Base-by-base conservation (phyloP, 1,284 basidiomycete species). In the Boletus holoroseus region DNA sequence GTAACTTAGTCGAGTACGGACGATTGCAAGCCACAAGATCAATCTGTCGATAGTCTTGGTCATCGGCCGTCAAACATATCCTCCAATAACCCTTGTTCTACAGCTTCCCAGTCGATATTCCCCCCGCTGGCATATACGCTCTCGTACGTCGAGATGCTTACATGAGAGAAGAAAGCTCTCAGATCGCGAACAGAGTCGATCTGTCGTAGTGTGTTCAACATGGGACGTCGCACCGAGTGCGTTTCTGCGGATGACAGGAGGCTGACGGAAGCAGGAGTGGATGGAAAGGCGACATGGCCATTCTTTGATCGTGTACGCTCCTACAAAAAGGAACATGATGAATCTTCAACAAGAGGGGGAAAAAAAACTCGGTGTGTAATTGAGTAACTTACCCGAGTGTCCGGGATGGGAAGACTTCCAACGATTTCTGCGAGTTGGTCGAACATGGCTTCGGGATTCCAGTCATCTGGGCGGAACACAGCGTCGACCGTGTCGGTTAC, bases 401-500 rank as follows among this genome's bases (percentile, higher is more conserved):
- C 70, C 35, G 71, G 66, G 39, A 69, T 59, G 5, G 87, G 82
- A 42, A 87, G 70, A 60, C 78, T 83, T 20, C 79, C 77, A 12
- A 87, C 78, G 35, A 91, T 81, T 58, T 94, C 90, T n/a, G 91
- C 84, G 0, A 98, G 73, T 40, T 88, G 85, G 66, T 99, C 95
- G 67, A 98, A 80, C 71, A 98, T 83, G 1, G 92, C 88, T 56
- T 91, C 87, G 1, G 94, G 87, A 40, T 74, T 73, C 81, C 88
- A 94, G 39, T 84, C 77, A 56, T 94, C 86, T 0, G 91, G 86
- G 7, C 85, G 86, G 67, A 94, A 94, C 11, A 94, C 81, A 0
- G 94, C 94, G 62, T 99, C 96, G 5, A 94, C 90, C 0, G 95
- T 98, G 68, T 99, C 96, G 0, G 94, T 96, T 49, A 98, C 84